Percentiles rank a stretch among this genome's conserved stretches.
Conservation (phyloP, 108 stramenopile species). For the Mediolabrus comicus region DNA sequence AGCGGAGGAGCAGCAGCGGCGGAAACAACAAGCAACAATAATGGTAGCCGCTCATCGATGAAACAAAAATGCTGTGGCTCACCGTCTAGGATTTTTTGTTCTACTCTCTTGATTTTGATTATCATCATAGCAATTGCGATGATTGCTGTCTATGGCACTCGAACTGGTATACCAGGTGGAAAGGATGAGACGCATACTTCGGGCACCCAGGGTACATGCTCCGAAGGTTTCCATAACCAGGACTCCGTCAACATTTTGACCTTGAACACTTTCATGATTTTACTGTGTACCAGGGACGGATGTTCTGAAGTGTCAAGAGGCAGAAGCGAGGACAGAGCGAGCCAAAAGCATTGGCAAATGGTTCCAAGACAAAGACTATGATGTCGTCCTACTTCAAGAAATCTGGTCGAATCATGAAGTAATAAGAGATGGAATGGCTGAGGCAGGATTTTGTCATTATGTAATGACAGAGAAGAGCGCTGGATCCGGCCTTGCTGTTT, state of each 20-base stretch:
- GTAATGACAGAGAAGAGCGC: neutral
- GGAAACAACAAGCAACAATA: neutral
- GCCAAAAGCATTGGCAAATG: neutral
- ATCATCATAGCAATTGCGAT: neutral
- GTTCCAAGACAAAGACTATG: conserved; percentile 6
- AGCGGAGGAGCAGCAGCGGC: neutral
- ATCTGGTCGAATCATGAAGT: conserved; percentile 12
- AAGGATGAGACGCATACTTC: conserved; percentile 2
- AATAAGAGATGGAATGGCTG: conserved; percentile 5
- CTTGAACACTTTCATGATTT: neutral
- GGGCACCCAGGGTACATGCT: conserved; percentile 8
- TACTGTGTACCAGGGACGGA: neutral
- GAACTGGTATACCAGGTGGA: neutral
- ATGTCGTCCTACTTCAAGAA: conserved; percentile 14
- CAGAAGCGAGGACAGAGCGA: neutral
- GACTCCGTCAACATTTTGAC: neutral
- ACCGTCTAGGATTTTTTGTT: neutral
- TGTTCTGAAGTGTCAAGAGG: neutral
- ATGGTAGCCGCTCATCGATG: too few species aligned
- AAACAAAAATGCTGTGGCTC: neutral
- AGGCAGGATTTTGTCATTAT: conserved; percentile 15
- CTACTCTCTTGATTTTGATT: neutral
- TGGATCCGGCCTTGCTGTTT: neutral
- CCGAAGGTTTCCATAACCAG: neutral
- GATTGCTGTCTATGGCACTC: neutral